Conservation (phyloP, 768 basidiomycete genomes). For the Lanmaoa rubissima region DNA sequence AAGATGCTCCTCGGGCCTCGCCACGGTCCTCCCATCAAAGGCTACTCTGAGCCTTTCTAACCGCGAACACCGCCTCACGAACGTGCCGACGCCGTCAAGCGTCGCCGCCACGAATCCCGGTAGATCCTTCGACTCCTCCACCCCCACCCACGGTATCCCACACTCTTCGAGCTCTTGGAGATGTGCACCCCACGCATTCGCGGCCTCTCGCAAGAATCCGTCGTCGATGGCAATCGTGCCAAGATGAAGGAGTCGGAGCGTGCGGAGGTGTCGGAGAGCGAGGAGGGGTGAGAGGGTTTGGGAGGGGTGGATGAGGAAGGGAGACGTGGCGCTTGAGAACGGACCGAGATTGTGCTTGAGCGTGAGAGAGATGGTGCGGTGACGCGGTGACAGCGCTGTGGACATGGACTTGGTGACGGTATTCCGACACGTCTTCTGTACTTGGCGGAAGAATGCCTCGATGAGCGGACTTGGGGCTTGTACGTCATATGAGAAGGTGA, state of each 20-base stretch:
- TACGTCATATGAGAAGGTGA: slow-evolving; percentile 28
- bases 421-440: slow-evolving; percentile 17
- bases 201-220: slow-evolving; percentile 25
- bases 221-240: slow-evolving; percentile 30
- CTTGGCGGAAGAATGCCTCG: slow-evolving; percentile 24
- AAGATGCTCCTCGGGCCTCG: background rate
- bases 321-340: slow-evolving; percentile 17
- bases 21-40: slow-evolving; percentile 24
- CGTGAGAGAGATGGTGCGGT: slow-evolving; percentile 20
- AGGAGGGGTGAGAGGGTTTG: slow-evolving; percentile 26
- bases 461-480: slow-evolving; percentile 24
- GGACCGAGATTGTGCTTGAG: slow-evolving; percentile 29
- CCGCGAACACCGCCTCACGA: slow-evolving; percentile 18
- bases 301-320: slow-evolving; percentile 27
- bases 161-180: slow-evolving; percentile 28
- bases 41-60: slow-evolving; percentile 21
- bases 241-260: slow-evolving; percentile 24
- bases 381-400: background rate
- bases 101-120: slow-evolving; percentile 17
- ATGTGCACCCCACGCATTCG: slow-evolving; percentile 25
- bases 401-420: background rate
- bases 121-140: slow-evolving; percentile 13
- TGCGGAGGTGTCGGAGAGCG: slow-evolving; percentile 17
- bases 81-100: slow-evolving; percentile 21
- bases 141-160: slow-evolving; percentile 28